Evolutionary conservation across 768 basidiomycete species (phyloP).

Genomic region (Phylloporus rhodoxanthus): DNA sequence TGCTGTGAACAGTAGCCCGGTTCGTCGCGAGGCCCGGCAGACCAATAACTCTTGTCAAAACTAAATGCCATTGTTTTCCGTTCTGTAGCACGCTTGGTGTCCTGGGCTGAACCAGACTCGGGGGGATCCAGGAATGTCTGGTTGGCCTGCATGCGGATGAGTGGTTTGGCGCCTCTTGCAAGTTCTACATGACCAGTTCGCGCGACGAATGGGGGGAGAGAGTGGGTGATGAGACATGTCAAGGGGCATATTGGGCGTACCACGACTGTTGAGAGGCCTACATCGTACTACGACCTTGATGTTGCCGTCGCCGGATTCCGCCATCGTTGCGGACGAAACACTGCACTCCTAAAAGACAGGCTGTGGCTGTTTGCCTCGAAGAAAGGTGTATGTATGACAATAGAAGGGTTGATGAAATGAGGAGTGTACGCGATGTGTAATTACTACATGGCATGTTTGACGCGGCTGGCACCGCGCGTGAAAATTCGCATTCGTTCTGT

Average conservation of each 20-base stretch:
- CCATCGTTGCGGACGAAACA: slow-evolving; percentile 38
- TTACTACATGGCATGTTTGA: slow-evolving; percentile 8
- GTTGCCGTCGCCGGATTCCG: slow-evolving; percentile 78
- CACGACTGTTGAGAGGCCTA: slow-evolving; percentile 91
- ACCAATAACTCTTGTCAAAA: slow-evolving; percentile 99
- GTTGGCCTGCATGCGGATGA: slow-evolving; percentile 94
- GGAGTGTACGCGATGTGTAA: slow-evolving; percentile 5
- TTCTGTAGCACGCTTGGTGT: slow-evolving; percentile 79
- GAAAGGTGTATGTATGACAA: slow-evolving; percentile 7
- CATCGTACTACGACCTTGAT: slow-evolving; percentile 95
- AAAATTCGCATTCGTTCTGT: slow-evolving; percentile 7
- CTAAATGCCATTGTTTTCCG: slow-evolving; percentile 86
- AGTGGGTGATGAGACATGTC: slow-evolving; percentile 2
- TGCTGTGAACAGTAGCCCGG: slow-evolving; percentile 90
- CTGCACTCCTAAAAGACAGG: slow-evolving; percentile 10
- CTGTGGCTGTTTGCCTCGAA: slow-evolving; percentile 7
- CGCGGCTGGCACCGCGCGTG: slow-evolving; percentile 19
- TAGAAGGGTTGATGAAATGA: slow-evolving; percentile 5
- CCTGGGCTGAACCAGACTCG: slow-evolving; percentile 61
- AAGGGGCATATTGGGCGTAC: slow-evolving; percentile 39
- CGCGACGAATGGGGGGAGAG: background rate
- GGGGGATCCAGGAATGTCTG: slow-evolving; percentile 91
- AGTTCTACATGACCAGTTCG: slow-evolving; percentile 53
- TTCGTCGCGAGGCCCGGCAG: slow-evolving; percentile 84
- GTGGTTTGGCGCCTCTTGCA: slow-evolving; percentile 85